Evolutionary conservation across 2,329 filamentous ascomycete genomes (phyloP), one percentile per base, ranked within the genome.

Genomic region (Gliomastix tumulicola): DNA sequence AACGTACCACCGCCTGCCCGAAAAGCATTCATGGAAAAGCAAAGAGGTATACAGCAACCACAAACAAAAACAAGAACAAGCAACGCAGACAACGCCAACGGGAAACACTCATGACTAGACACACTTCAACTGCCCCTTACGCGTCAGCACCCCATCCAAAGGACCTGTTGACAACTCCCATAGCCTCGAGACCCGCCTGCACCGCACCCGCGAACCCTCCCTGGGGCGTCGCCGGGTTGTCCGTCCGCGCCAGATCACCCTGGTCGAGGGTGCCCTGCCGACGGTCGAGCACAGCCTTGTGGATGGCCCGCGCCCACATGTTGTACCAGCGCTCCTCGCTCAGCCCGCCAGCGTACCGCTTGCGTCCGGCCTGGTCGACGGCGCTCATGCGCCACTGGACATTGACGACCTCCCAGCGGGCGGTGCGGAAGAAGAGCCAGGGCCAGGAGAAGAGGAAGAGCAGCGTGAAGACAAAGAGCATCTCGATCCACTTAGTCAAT

Each of bases 361-460:
- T 69, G 4, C 49, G 36, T 20, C 60, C 65, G 19, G 55, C 37
- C 4, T 41, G 44, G 20, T 53, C 51, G 9, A 49, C 43, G 17
- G 45, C 44, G 9, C 56, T 58, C 39, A 59, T 38, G 12, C 48
- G 47, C 80, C 81, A 88, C 22, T 79, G 66, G 1, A 73, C 70
- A 17, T 66, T 63, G 4, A 76, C 69, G 3, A 84, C 78, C 44
- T 81, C 71, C 60, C 80, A 88, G 34, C 74, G 68, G 51, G 74
- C 77, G 2, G 84, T 88, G 15, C 71, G 59, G 51, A 86, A 69
- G 58, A 76, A 80, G 11, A 88, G 66, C 39, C 74, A 71, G 0
- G 84, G 84, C 84, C 84, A 88, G 4, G 74, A 65, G 46, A 88
- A 66, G 39, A 88, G 49, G 69, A 83, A 83, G 11, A 84, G 56